Base-by-base conservation (phyloP, 2,329 filamentous ascomycete species). In the Fusarium tricinctum region DNA sequence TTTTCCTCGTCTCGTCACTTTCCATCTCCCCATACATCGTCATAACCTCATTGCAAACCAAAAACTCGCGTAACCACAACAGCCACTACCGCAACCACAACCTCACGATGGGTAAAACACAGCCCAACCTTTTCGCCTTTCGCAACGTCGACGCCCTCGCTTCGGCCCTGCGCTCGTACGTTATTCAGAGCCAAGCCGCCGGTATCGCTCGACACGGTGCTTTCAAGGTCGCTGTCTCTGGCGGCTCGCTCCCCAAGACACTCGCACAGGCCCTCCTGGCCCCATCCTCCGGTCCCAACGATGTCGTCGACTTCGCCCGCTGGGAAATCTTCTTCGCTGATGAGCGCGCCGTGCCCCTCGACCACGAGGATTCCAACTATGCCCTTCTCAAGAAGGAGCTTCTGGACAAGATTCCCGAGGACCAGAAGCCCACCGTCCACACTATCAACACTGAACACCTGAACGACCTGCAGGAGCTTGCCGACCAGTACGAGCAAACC, bases 271-370 rank as follows among this genome's bases (percentile, higher is more conserved):
- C 94, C 12, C 88, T 98, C 13, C 88, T 98, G 26, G 77, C 88
- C 73, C 82, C 76, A 70, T 81, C 81, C 30, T 76, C 79, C 22
- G 83, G 80, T 12, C 76, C 81, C 42, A 78, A 90, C 58, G 92
- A 94, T 76, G 85, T 83, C 6, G 81, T 94, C 71, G 85, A 91
- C 74, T 97, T 97, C 81, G 84, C 86, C 78, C 93, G 92, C 80
- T 99, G 96, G 96, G 92, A 98, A 76, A 93, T 99, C 77, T 99
- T 98, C 86, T 98, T 97, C 81, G 95, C 95, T 77, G 96, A 99
- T 78, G 96, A 99, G 85, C 92, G 96, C 76, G 93, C 93, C 73
- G 96, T 98, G 53, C 92, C 96, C 22, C 90, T 97, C 72, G 90
- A 96, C 79, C 91, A 98, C 81, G 86, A 89, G 70, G 95, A 99